A percentile compares a stretch with the other conserved stretches of the same genome.
phyloP scores from a whole-genome alignment of 305 asterid genomes.

The Solanum hybrid region DNA sequence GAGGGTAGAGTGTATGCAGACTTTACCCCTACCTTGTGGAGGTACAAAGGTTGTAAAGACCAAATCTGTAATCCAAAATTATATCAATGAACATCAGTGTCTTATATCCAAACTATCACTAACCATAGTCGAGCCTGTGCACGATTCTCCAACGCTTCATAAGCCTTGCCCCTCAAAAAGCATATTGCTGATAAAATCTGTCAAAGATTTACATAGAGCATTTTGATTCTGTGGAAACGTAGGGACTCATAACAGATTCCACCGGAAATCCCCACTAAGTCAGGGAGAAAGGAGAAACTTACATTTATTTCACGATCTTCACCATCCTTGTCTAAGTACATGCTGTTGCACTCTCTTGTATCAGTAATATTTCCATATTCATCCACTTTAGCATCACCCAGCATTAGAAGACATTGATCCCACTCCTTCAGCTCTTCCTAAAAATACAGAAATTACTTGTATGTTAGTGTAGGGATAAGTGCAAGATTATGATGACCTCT shows the following conservation, averaged over 20 bases:
- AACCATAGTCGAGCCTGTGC: slow-evolving; percentile 92
- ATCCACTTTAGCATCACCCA: slow-evolving; percentile 94
- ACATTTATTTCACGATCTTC: slow-evolving; percentile 99
- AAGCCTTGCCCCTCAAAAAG: slow-evolving; percentile 95
- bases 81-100: neutral
- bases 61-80: neutral
- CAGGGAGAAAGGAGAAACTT: slow-evolving; percentile 17
- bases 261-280: neutral
- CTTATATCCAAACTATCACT: slow-evolving; percentile 18
- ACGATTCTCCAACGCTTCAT: slow-evolving; percentile 92
- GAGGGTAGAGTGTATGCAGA: neutral
- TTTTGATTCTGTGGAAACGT: neutral
- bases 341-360: slow-evolving; percentile 63
- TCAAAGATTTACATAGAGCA: slow-evolving; percentile 6
- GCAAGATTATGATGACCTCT: neutral
- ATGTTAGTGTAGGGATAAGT: neutral
- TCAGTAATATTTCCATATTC: slow-evolving; percentile 87
- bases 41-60: neutral
- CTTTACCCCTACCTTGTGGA: neutral
- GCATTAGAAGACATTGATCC: slow-evolving; percentile 94
- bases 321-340: slow-evolving; percentile 85
- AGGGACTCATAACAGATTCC: neutral
- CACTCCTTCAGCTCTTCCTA: slow-evolving; percentile 98
- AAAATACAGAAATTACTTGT: neutral
- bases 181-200: slow-evolving; percentile 92